Conservation (phyloP, 108 stramenopile species). For the Fragilariopsis cylindrus region DNA sequence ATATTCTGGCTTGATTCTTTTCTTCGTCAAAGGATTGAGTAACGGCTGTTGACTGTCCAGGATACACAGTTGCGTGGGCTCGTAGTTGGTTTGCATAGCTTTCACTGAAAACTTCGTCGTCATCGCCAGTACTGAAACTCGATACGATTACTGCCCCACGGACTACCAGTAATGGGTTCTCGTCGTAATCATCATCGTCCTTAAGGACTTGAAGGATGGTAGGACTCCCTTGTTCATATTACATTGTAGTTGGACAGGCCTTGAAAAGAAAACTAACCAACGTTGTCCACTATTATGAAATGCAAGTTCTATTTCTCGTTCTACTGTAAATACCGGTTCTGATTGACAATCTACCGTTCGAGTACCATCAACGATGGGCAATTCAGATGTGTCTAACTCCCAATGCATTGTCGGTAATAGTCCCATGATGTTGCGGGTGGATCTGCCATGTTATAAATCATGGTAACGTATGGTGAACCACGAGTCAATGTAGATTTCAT, state of each 20-base stretch:
- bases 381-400: conserved; percentile 16
- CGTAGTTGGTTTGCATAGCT: conserved; percentile 48
- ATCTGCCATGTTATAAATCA: conserved; percentile 42
- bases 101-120: conserved; percentile 22
- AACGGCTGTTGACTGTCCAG: conserved; percentile 46
- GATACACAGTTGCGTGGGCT: conserved; percentile 60
- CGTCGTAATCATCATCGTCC: not conserved
- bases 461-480: conserved; percentile 89
- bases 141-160: conserved; percentile 31
- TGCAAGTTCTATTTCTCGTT: conserved; percentile 55
- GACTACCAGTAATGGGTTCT: conserved; percentile 19
- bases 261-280: conserved; percentile 88
- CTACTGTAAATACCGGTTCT: conserved; percentile 37
- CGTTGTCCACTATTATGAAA: conserved; percentile 71
- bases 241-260: conserved; percentile 61
- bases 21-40: conserved; percentile 15
- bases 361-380: conserved; percentile 30
- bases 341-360: conserved; percentile 20
- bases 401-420: conserved; percentile 50
- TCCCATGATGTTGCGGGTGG: not conserved
- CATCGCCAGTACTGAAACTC: conserved; percentile 21
- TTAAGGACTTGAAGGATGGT: conserved; percentile 37
- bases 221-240: conserved; percentile 24
- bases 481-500: conserved; percentile 59
- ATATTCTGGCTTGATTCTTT: conserved; percentile 26